Percentiles rank a stretch among this genome's conserved stretches.
These are phyloP conservation scores for Apiospora koreana DNA, from an alignment of 2,329 filamentous ascomycete species.

Conservation along the genomic window DNA sequence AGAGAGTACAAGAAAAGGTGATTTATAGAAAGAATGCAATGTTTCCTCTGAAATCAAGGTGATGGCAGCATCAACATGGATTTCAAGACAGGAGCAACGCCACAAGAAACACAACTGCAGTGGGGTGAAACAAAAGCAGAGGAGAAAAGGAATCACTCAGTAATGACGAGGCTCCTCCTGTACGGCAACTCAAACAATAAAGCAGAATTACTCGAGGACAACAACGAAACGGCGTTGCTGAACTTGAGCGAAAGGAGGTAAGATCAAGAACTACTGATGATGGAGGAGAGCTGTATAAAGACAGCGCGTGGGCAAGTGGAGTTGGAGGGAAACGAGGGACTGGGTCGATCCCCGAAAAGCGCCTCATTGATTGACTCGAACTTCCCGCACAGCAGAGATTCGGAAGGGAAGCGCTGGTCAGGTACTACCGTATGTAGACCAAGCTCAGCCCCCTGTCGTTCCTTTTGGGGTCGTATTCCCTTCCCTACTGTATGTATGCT, in stretches of 20 bases:
- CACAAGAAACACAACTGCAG: slow-evolving; percentile 23
- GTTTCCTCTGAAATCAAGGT: slow-evolving; percentile 25
- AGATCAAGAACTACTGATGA: slow-evolving; percentile 7
- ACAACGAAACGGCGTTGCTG: neutral
- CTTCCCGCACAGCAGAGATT: neutral
- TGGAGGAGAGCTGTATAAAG: slow-evolving; percentile 4
- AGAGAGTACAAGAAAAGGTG: slow-evolving; percentile 15
- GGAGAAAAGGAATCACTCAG: neutral
- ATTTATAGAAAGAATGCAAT: slow-evolving; percentile 31
- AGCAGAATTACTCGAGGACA: slow-evolving; percentile 6
- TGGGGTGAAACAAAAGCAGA: slow-evolving; percentile 4
- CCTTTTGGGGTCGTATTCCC: neutral
- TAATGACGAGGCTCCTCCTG: neutral
- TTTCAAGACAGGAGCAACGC: slow-evolving; percentile 29
- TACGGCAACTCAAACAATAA: neutral
- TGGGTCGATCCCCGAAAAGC: neutral
- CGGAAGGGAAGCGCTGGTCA: neutral
- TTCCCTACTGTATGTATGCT: no score
- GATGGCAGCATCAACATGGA: neutral
- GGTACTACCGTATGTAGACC: neutral
- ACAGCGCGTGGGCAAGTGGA: neutral
- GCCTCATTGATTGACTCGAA: slow-evolving; percentile 2
- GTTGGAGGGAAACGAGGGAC: neutral
- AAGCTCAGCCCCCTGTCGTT: neutral
- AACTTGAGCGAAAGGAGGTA: slow-evolving; percentile 6